Evolutionary conservation across 2,329 filamentous ascomycete species (phyloP).

Genomic region (Immersiporthe knoxdaviesiana): DNA sequence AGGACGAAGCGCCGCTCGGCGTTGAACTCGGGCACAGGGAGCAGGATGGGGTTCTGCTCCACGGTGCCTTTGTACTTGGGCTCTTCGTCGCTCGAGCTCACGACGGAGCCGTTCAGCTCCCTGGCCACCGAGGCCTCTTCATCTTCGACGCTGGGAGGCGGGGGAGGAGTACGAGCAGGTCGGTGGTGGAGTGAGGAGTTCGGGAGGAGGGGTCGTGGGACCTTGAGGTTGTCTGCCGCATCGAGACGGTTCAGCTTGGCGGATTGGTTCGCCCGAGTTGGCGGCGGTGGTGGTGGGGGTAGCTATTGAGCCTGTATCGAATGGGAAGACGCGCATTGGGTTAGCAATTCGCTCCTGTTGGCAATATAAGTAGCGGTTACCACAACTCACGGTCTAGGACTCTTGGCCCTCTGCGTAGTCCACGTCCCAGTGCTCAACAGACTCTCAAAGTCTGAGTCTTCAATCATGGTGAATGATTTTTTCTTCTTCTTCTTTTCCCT

Average conservation of each 20-base stretch:
- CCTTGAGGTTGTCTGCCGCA: neutral
- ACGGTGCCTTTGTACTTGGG: constrained; percentile 64
- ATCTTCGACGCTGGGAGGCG: constrained; percentile 70
- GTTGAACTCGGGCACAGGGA: constrained; percentile 63
- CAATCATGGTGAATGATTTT: constrained; percentile 44
- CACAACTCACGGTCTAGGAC: constrained; percentile 40
- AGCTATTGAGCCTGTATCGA: constrained; percentile 11
- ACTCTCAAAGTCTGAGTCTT: constrained; percentile 48
- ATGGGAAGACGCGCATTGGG: neutral
- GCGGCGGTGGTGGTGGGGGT: constrained; percentile 10
- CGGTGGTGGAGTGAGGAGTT: constrained; percentile 8
- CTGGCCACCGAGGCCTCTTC: constrained; percentile 64
- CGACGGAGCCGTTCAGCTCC: constrained; percentile 54
- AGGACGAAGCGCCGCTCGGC: constrained; percentile 69
- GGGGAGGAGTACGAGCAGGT: constrained; percentile 65
- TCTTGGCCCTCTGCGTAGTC: constrained; percentile 50
- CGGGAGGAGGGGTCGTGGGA: neutral
- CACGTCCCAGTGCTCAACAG: constrained; percentile 56
- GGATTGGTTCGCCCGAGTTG: constrained; percentile 27
- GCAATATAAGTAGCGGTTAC: neutral
- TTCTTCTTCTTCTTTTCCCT: neutral
- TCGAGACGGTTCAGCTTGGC: constrained; percentile 19
- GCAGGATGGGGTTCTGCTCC: constrained; percentile 70
- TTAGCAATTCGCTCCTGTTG: constrained; percentile 12
- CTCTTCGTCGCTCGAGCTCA: constrained; percentile 52